Conservation (phyloP, 2,329 filamentous ascomycete species). For the Fusarium anguioides region DNA sequence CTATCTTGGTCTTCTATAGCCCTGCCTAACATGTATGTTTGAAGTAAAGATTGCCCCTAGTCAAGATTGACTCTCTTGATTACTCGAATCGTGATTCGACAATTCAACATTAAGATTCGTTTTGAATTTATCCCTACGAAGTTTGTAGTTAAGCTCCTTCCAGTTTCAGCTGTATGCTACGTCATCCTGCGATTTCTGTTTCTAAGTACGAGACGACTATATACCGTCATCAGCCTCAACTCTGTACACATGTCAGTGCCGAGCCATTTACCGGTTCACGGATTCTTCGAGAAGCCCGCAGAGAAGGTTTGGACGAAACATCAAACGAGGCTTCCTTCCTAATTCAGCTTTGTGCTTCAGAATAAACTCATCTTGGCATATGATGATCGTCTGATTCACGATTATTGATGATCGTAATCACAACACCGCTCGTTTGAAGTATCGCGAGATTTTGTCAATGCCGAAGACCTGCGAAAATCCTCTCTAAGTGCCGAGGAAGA, state of each 20-base stretch:
- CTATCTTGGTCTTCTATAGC: background rate
- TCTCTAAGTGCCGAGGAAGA: background rate
- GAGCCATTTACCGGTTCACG: background rate
- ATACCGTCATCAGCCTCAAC: rapidly evolving
- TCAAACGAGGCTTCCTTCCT: background rate
- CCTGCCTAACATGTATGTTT: background rate
- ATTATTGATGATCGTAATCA: background rate
- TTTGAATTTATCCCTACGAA: background rate
- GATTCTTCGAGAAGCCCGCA: background rate
- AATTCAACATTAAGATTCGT: rapidly evolving
- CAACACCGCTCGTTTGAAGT: background rate
- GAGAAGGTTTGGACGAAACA: background rate
- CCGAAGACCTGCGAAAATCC: background rate
- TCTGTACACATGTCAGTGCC: background rate
- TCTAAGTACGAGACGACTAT: too few relatives aligned
- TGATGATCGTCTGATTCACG: background rate
- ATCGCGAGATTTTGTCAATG: background rate
- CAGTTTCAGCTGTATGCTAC: background rate
- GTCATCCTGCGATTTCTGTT: background rate
- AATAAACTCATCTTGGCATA: background rate
- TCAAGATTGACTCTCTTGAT: background rate
- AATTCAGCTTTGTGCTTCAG: background rate
- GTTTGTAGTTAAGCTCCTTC: background rate
- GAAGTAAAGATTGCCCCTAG: background rate
- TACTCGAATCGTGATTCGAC: too few relatives aligned